Percentiles rank a stretch among this genome's conserved stretches.
These are phyloP conservation scores for Gastrolobium villosum DNA, from an alignment of 306 rosid species.

Conservation along the genomic window DNA sequence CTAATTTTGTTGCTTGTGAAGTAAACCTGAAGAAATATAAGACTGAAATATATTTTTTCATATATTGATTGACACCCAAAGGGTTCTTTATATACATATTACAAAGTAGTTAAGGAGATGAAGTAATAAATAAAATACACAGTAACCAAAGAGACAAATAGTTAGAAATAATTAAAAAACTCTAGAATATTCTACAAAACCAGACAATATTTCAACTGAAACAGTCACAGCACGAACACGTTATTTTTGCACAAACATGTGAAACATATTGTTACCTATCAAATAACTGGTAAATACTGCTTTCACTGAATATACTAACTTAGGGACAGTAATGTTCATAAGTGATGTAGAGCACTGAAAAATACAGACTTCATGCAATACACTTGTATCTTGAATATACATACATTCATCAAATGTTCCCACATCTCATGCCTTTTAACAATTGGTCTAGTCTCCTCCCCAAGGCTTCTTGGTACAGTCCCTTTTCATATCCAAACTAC, in stretches of 20 bases:
- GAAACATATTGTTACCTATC: neutral
- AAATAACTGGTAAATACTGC: neutral
- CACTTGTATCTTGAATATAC: constrained; percentile 45
- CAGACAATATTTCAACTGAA: too few relatives aligned
- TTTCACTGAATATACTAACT: constrained; percentile 24
- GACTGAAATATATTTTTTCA: too few relatives aligned
- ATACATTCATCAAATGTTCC: constrained; percentile 44
- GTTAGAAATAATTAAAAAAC: too few relatives aligned
- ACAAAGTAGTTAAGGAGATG: too few relatives aligned
- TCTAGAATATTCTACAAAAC: too few relatives aligned
- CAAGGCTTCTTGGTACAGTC: constrained; percentile 44
- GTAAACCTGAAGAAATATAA: too few relatives aligned
- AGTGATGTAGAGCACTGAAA: constrained; percentile 22
- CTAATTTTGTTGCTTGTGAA: too few relatives aligned
- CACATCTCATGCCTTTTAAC: constrained; percentile 38
- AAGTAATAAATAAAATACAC: too few relatives aligned
- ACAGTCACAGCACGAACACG: neutral
- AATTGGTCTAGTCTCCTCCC: constrained; percentile 33
- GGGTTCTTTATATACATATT: too few relatives aligned
- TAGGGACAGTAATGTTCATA: constrained; percentile 12
- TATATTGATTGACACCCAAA: too few relatives aligned
- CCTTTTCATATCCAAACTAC: constrained; percentile 53
- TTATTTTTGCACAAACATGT: neutral
- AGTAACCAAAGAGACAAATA: too few relatives aligned
- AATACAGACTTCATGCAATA: constrained; percentile 40